phyloP scores from a whole-genome alignment of 2,329 filamentous ascomycete species.

The Grosmannia penicillata region DNA sequence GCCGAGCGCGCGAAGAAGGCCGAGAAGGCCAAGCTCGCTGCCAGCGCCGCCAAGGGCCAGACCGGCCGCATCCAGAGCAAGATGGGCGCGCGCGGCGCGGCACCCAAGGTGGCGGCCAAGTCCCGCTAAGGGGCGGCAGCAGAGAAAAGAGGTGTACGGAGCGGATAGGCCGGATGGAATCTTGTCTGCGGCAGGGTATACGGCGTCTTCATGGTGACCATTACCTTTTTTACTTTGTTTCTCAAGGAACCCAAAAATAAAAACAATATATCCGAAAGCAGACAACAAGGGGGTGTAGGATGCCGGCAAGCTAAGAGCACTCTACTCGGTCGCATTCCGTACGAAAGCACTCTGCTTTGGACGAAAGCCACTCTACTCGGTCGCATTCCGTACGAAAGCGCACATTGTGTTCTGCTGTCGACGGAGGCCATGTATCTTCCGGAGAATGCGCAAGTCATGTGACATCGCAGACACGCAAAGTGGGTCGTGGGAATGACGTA shows the following conservation, averaged over 20 bases:
- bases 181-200: conserved; percentile 1
- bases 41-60: conserved; percentile 61
- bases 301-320: no score
- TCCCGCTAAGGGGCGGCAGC: conserved; percentile 53
- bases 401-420: no score
- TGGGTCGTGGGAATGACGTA: no score
- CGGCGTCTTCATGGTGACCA: conserved; percentile 7
- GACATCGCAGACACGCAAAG: no score
- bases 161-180: conserved; percentile 1
- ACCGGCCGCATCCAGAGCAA: conserved; percentile 76
- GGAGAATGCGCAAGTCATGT: no score
- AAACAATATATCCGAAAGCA: neutral
- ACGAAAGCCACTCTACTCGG: no score
- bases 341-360: no score
- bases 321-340: no score
- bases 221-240: conserved; percentile 1
- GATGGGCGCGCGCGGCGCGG: conserved; percentile 89
- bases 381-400: no score
- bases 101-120: conserved; percentile 70
- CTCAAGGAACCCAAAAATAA: neutral
- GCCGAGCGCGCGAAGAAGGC: conserved; percentile 90
- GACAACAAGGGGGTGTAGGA: neutral
- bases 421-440: no score
- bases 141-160: neutral
- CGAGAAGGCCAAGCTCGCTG: conserved; percentile 92